phyloP scores from a whole-genome alignment of 1,284 basidiomycete genomes.

The Trichosporon faecale region DNA sequence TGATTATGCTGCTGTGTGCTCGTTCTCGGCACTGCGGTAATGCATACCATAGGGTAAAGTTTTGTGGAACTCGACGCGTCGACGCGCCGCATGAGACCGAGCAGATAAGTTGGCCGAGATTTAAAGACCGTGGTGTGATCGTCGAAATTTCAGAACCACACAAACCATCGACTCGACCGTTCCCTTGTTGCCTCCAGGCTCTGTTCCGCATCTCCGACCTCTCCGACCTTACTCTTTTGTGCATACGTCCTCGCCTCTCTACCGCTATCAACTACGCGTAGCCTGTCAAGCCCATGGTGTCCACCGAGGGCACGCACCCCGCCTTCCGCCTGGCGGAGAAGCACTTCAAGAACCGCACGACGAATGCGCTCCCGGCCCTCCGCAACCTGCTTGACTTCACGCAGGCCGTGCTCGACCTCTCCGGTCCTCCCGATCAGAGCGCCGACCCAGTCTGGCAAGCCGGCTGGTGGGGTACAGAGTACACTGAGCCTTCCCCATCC shows the following conservation, averaged over 20 bases:
- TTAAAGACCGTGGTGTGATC: background rate
- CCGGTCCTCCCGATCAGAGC: constrained; percentile 31
- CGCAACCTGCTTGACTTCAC: constrained; percentile 19
- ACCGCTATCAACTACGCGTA: background rate
- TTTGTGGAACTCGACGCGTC: background rate
- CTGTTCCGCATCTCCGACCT: background rate
- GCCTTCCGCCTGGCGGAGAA: constrained; percentile 49
- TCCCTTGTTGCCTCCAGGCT: background rate
- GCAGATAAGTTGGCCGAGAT: background rate
- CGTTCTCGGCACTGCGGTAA: no score
- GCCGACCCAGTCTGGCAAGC: constrained; percentile 45
- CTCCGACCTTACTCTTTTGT: background rate
- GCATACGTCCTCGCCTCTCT: background rate
- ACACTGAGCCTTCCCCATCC: constrained; percentile 10
- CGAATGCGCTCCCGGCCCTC: constrained; percentile 33
- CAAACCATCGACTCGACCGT: background rate
- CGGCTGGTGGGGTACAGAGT: constrained; percentile 44
- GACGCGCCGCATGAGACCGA: background rate
- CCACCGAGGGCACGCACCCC: constrained; percentile 24
- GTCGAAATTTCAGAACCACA: background rate
- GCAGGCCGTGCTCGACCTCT: constrained; percentile 40
- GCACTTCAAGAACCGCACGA: constrained; percentile 49
- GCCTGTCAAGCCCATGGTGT: background rate
- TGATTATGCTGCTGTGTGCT: no score
- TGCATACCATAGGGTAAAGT: background rate